A percentile compares a stretch with the other conserved stretches of the same genome.
Conservation (phyloP, 495 filamentous ascomycete genomes). For the Pseudotulostoma volvatum region DNA sequence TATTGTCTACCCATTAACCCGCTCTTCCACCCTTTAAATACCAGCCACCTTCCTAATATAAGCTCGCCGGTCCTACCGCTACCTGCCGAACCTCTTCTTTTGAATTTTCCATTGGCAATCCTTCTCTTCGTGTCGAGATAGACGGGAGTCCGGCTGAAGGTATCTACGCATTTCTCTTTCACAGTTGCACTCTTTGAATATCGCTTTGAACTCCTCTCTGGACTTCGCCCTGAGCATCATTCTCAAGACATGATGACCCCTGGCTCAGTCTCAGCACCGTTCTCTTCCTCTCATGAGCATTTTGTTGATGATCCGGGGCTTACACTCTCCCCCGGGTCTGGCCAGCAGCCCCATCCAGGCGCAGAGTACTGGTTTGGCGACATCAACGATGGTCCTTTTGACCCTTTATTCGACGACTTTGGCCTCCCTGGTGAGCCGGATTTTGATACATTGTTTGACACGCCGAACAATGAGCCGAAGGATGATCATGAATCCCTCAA, state of each 20-base stretch:
- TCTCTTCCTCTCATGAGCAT: conserved; percentile 6
- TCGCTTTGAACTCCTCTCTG: no score
- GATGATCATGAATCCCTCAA: neutral
- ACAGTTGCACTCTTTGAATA: conserved; percentile 8
- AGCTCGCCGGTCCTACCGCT: no score
- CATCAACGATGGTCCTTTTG: neutral
- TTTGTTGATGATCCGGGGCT: conserved; percentile 26
- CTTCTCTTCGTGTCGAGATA: conserved; percentile 13
- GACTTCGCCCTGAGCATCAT: conserved; percentile 1
- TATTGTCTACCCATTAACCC: no score
- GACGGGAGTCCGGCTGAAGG: conserved; percentile 21
- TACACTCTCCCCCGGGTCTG: conserved; percentile 27
- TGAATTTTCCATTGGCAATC: no score
- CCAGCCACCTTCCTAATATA: no score
- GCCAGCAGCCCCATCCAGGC: conserved; percentile 12
- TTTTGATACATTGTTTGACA: neutral
- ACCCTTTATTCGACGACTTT: neutral
- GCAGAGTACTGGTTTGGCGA: neutral
- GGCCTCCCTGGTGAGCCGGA: neutral
- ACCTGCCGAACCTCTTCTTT: no score
- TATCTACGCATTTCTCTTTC: conserved; percentile 25
- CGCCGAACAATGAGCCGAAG: neutral
- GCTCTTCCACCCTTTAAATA: no score
- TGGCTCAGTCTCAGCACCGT: conserved; percentile 9
- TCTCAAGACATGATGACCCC: conserved; percentile 7